These are phyloP conservation scores for Athelia sp. DNA, from an alignment of 1,284 basidiomycete genomes.

Conservation along the genomic window DNA sequence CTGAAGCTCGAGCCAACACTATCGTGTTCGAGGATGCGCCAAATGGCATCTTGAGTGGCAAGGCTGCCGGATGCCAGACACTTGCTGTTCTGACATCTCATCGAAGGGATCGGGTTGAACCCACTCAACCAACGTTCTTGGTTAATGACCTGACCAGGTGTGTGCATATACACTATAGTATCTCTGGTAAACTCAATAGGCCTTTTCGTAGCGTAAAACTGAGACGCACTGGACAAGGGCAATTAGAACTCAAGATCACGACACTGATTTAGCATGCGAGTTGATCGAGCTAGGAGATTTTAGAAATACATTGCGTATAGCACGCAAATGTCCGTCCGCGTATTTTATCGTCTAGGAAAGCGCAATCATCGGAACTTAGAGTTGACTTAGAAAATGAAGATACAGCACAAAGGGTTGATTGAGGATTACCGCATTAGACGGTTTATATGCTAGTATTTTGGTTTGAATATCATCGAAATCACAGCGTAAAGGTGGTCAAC, in stretches of 20 bases:
- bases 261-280: neutral
- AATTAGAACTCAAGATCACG: conserved; percentile 1
- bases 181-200: conserved; percentile 9
- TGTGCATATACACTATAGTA: conserved; percentile 6
- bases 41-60: conserved; percentile 69
- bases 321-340: too few species aligned
- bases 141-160: conserved; percentile 61
- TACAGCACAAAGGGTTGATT: too few species aligned
- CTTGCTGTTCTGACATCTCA: conserved; percentile 80
- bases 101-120: conserved; percentile 56
- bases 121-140: conserved; percentile 52
- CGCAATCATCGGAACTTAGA: too few species aligned
- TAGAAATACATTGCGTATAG: too few species aligned
- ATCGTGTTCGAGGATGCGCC: conserved; percentile 89
- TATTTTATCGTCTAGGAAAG: too few species aligned
- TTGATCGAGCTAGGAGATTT: too few species aligned
- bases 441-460: neutral
- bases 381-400: too few species aligned
- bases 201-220: conserved; percentile 2
- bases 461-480: neutral
- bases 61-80: conserved; percentile 74
- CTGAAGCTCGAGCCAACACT: too few species aligned
- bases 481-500: neutral
- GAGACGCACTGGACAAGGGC: too few species aligned
- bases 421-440: conserved; percentile 1